Evolutionary conservation across 2,329 filamentous ascomycete species (phyloP).

Genomic region (Colletotrichum tabaci): DNA sequence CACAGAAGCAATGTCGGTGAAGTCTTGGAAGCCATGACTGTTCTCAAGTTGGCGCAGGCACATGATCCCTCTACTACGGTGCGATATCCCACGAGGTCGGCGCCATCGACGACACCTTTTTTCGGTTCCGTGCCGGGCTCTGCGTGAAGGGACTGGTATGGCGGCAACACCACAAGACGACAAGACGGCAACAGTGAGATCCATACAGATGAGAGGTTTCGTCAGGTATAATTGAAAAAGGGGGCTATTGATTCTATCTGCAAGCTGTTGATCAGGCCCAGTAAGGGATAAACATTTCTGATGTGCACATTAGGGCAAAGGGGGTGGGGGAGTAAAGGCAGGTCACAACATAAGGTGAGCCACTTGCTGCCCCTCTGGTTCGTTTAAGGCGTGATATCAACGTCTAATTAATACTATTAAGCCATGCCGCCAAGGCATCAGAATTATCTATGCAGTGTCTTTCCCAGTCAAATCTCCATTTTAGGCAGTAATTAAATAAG

Average conservation of each 20-base stretch:
- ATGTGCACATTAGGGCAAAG: neutral
- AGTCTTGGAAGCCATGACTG: conserved; percentile 55
- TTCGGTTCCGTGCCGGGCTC: conserved; percentile 63
- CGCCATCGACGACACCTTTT: conserved; percentile 60
- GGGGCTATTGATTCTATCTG: conserved; percentile 57
- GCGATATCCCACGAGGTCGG: conserved; percentile 64
- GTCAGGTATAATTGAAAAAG: conserved; percentile 68
- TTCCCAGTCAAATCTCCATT: neutral
- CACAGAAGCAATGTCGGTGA: conserved; percentile 58
- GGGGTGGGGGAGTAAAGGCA: too few relatives aligned
- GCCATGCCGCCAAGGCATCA: neutral
- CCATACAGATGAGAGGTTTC: conserved; percentile 57
- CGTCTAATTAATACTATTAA: neutral
- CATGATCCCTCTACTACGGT: conserved; percentile 58
- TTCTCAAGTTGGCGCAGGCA: conserved; percentile 62
- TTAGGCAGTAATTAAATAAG: neutral
- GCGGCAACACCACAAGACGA: conserved; percentile 48
- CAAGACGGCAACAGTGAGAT: conserved; percentile 26
- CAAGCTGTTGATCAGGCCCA: neutral
- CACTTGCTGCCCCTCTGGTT: too few relatives aligned
- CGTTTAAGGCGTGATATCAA: accelerated
- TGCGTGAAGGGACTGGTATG: conserved; percentile 66
- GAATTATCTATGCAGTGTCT: neutral
- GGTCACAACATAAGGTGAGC: neutral
- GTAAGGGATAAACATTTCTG: neutral